These are phyloP conservation scores for Vicia villosa DNA, from an alignment of 306 rosid species.

Conservation along the genomic window DNA sequence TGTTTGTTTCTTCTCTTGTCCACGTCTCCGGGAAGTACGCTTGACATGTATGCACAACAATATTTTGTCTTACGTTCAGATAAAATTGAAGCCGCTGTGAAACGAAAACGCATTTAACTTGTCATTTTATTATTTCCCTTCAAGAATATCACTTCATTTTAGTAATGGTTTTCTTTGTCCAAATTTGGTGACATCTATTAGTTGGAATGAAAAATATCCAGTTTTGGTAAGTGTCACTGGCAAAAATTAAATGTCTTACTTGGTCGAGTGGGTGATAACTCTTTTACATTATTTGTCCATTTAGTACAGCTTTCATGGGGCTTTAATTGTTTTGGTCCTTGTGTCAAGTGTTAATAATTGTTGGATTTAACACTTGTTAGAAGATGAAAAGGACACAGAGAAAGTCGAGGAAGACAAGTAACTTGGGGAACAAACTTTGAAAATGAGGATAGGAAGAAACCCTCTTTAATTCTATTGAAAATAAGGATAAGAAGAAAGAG, in stretches of 20 bases:
- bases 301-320: conserved; percentile 36
- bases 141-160: no score
- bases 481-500: no score
- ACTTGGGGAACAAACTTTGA: neutral
- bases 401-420: neutral
- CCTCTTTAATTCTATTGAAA: no score
- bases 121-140: no score
- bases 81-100: conserved; percentile 39
- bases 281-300: conserved; percentile 31
- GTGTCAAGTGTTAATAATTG: conserved; percentile 26
- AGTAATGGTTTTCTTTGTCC: conserved; percentile 38
- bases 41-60: conserved; percentile 6
- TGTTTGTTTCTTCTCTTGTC: neutral
- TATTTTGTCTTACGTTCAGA: conserved; percentile 20
- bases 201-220: conserved; percentile 52
- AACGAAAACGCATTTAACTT: conserved; percentile 48
- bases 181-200: conserved; percentile 35
- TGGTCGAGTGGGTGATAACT: conserved; percentile 47
- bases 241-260: conserved; percentile 38
- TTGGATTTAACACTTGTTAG: conserved; percentile 18
- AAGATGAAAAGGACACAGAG: neutral
- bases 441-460: neutral
- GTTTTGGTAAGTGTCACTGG: conserved; percentile 48
- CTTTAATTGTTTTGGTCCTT: conserved; percentile 33
- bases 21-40: conserved; percentile 17